These are phyloP conservation scores for Quercus engelmannii DNA, from an alignment of 306 rosid species.

Conservation along the genomic window DNA sequence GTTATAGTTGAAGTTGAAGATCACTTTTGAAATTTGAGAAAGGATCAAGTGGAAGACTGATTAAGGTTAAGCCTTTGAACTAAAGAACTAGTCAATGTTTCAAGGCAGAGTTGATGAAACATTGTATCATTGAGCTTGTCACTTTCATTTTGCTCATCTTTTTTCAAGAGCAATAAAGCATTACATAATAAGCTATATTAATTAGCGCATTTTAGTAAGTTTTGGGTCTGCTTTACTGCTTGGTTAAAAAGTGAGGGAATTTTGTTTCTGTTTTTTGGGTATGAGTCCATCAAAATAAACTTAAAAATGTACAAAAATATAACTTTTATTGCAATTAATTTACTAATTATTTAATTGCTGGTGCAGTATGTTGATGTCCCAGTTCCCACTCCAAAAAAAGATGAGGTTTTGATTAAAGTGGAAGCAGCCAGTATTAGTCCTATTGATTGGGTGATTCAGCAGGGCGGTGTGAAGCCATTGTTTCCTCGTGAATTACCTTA, in stretches of 20 bases:
- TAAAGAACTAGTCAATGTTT: too few relatives aligned
- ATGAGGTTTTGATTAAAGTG: constrained; percentile 51
- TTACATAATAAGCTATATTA: too few relatives aligned
- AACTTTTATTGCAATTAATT: neutral
- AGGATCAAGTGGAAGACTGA: too few relatives aligned
- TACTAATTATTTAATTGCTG: neutral
- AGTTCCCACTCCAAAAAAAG: constrained; percentile 45
- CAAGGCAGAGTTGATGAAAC: too few relatives aligned
- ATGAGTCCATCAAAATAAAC: neutral
- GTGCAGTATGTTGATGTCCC: constrained; percentile 68
- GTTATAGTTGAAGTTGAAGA: too few relatives aligned
- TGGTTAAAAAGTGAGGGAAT: neutral
- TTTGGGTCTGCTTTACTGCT: too few relatives aligned
- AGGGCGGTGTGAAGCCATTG: constrained; percentile 39
- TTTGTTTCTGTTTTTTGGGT: neutral
- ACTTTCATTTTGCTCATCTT: too few relatives aligned
- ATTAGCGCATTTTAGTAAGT: too few relatives aligned
- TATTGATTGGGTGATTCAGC: constrained; percentile 70
- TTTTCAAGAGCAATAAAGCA: too few relatives aligned
- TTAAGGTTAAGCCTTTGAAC: too few relatives aligned
- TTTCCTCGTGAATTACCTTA: constrained; percentile 54
- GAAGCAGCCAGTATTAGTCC: constrained; percentile 68
- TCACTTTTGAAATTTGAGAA: neutral
- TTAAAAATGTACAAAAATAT: neutral
- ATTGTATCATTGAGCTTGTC: too few relatives aligned